These are phyloP conservation scores for Penicillium parvum DNA, from an alignment of 495 filamentous ascomycete species.

Conservation along the genomic window DNA sequence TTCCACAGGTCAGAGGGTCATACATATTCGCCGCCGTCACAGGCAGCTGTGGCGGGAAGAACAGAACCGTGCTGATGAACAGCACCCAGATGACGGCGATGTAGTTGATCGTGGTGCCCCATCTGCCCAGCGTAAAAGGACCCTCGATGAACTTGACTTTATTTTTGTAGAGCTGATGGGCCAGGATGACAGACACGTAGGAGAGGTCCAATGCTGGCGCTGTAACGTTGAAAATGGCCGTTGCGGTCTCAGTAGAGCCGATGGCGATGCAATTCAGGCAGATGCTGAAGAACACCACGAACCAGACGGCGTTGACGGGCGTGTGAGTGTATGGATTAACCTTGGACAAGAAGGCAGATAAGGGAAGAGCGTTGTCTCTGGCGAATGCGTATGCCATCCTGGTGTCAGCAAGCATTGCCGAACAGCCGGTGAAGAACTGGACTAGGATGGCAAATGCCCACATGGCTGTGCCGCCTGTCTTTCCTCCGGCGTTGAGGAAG, in stretches of 20 bases:
- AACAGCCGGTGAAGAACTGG: constrained; percentile 68
- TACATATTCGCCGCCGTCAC: constrained; percentile 62
- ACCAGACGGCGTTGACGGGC: constrained; percentile 67
- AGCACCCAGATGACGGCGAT: constrained; percentile 60
- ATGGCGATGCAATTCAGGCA: constrained; percentile 64
- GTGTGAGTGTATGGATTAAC: constrained; percentile 57
- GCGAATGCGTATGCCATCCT: constrained; percentile 72
- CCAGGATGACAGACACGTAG: constrained; percentile 65
- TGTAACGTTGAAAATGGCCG: constrained; percentile 67
- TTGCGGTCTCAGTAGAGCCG: constrained; percentile 60
- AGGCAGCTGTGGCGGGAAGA: constrained; percentile 60
- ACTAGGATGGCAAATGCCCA: constrained; percentile 67
- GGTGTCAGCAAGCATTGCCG: constrained; percentile 66
- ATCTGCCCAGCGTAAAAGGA: constrained; percentile 59
- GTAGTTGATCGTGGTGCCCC: constrained; percentile 55
- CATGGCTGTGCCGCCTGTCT: constrained; percentile 58
- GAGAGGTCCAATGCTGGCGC: constrained; percentile 66
- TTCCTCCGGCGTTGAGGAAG: constrained; percentile 64
- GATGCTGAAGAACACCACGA: constrained; percentile 60
- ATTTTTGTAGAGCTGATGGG: constrained; percentile 55
- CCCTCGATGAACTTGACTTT: constrained; percentile 58
- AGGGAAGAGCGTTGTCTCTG: constrained; percentile 64
- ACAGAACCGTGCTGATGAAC: constrained; percentile 64
- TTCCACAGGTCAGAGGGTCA: neutral
- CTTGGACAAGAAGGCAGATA: constrained; percentile 58